phyloP scores from a whole-genome alignment of 148 eudicot species.

The Beta vulgaris region DNA sequence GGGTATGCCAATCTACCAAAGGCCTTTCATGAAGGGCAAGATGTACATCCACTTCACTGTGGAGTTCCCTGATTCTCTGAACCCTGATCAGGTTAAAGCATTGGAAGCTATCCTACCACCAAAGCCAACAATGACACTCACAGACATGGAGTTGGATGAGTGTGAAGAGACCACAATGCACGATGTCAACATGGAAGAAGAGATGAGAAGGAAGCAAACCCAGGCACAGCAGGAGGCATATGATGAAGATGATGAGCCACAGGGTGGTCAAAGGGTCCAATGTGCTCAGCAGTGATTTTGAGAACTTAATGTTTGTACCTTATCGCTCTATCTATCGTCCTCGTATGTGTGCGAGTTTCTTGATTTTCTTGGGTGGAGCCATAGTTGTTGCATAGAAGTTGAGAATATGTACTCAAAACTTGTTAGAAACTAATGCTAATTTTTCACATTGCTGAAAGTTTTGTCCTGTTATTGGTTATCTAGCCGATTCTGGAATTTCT shows the following conservation, averaged over 20 bases:
- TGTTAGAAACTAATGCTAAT: neutral
- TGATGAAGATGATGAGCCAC: constrained; percentile 61
- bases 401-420: neutral
- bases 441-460: neutral
- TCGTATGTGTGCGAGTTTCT: neutral
- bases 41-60: constrained; percentile 62
- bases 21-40: constrained; percentile 78
- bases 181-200: constrained; percentile 73
- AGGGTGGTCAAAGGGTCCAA: constrained; percentile 64
- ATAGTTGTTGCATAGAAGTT: neutral
- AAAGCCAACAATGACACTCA: constrained; percentile 33
- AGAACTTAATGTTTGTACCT: neutral
- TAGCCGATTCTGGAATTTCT: neutral
- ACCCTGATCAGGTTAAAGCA: constrained; percentile 47
- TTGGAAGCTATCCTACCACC: constrained; percentile 52
- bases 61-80: constrained; percentile 53
- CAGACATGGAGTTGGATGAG: constrained; percentile 73
- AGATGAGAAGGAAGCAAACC: constrained; percentile 64
- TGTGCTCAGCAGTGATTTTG: constrained; percentile 63
- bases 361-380: neutral
- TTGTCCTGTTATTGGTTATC: neutral
- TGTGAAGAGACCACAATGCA: constrained; percentile 73
- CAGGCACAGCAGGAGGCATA: constrained; percentile 57
- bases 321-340: neutral
- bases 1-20: constrained; percentile 77